Conservation (phyloP, 345 rosid genomes). For the Euphorbia pulcherrima region DNA sequence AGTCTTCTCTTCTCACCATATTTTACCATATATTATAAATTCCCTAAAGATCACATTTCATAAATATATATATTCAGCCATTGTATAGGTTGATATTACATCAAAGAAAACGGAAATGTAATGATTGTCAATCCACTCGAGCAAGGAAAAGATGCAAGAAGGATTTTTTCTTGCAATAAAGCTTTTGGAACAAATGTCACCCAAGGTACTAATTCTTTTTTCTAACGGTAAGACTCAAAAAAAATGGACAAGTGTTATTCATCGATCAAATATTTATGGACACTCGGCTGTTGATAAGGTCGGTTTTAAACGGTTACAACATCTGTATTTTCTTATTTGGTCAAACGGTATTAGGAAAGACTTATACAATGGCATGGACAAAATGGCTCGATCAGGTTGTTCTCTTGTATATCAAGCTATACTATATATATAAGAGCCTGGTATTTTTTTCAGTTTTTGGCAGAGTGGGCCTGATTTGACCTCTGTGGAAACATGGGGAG, state of each 20-base stretch:
- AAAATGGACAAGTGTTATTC: not conserved
- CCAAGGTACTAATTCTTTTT: conserved; percentile 50
- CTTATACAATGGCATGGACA: conserved; percentile 84
- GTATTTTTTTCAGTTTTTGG: conserved; percentile 6
- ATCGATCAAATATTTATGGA: conserved; percentile 79
- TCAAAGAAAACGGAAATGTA: conserved; percentile 92
- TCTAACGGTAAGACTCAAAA: not conserved
- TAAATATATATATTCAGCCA: too few species aligned
- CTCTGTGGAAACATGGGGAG: conserved; percentile 81
- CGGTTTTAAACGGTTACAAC: conserved; percentile 88
- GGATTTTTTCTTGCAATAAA: conserved; percentile 78
- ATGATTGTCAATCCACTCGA: conserved; percentile 83
- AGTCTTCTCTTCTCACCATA: too few species aligned
- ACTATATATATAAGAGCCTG: not conserved
- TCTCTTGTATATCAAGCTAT: not conserved
- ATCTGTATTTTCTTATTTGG: conserved; percentile 97
- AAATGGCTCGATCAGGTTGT: not conserved
- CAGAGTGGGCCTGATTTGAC: conserved; percentile 93
- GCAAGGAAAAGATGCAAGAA: conserved; percentile 85
- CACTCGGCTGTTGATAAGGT: conserved; percentile 75
- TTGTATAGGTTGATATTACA: too few species aligned
- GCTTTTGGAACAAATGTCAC: conserved; percentile 67
- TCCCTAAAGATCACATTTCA: too few species aligned
- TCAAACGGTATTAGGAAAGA: conserved; percentile 98
- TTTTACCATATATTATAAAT: too few species aligned